These are phyloP conservation scores for Phanerodontia chrysosporium DNA, from an alignment of 768 basidiomycete genomes.

Conservation along the genomic window DNA sequence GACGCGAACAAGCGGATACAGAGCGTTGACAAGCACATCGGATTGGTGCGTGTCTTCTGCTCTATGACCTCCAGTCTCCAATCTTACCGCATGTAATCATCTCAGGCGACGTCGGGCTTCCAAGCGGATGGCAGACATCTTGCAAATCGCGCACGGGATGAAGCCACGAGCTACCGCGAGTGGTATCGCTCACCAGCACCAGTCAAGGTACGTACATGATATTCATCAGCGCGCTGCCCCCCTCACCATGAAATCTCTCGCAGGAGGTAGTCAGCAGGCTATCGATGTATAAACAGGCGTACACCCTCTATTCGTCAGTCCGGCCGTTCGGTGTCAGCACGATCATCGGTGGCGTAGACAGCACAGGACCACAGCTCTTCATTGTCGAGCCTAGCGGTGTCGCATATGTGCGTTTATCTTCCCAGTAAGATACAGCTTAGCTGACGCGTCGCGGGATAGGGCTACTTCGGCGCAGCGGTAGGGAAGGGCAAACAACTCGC, in stretches of 20 bases:
- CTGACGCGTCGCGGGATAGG: conserved; percentile 41
- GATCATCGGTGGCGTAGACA: conserved; percentile 86
- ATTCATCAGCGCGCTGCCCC: neutral
- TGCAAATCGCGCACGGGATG: conserved; percentile 78
- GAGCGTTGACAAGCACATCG: conserved; percentile 90
- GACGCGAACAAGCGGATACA: conserved; percentile 92
- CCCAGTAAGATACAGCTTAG: neutral
- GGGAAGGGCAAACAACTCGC: conserved; percentile 98
- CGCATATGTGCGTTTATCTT: conserved; percentile 61
- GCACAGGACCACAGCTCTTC: conserved; percentile 80
- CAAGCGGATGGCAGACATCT: conserved; percentile 91
- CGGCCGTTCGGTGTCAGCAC: conserved; percentile 96
- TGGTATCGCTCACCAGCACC: conserved; percentile 69
- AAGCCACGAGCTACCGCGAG: conserved; percentile 72
- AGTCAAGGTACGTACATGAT: conserved; percentile 57
- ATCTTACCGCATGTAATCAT: neutral
- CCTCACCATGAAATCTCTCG: neutral
- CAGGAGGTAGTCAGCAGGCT: conserved; percentile 72
- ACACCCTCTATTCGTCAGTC: conserved; percentile 97
- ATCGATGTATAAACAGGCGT: conserved; percentile 87
- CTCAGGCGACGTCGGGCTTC: conserved; percentile 87
- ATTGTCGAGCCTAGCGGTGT: conserved; percentile 95
- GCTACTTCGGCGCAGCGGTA: conserved; percentile 93
- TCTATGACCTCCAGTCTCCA: neutral
- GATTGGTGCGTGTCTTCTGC: conserved; percentile 59